A percentile compares a stretch with the other conserved stretches of the same genome.
Conservation (phyloP, 495 filamentous ascomycete species). For the Pyrenopolyporus hunteri region DNA sequence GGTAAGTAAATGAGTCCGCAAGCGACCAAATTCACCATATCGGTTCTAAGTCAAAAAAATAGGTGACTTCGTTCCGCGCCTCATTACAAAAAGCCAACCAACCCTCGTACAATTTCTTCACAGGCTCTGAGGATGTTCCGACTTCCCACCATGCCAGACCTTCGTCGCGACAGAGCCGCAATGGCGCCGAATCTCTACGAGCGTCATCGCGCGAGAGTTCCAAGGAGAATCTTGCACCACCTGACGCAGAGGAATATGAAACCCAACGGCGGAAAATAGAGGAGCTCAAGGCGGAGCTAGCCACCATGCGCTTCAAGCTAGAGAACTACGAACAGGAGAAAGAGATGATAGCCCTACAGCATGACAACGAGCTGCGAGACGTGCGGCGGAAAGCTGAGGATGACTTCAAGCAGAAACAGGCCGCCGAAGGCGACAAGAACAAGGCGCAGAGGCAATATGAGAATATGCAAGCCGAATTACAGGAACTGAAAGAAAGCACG, state of each 20-base stretch:
- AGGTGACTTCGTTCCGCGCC: conserved; percentile 47
- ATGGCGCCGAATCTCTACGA: conserved; percentile 43
- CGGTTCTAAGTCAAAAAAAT: conserved; percentile 3
- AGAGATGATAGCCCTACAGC: conserved; percentile 73
- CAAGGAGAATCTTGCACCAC: conserved; percentile 56
- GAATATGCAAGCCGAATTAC: conserved; percentile 69
- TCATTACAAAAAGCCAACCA: conserved; percentile 51
- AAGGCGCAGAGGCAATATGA: conserved; percentile 75
- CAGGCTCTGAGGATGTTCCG: conserved; percentile 53
- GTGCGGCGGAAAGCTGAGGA: conserved; percentile 76
- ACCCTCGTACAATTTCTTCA: conserved; percentile 66
- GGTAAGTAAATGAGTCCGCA: conserved; percentile 46
- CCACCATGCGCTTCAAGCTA: conserved; percentile 59
- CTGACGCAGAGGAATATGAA: conserved; percentile 58
- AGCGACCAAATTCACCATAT: neutral
- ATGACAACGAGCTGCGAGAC: conserved; percentile 83
- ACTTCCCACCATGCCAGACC: conserved; percentile 44
- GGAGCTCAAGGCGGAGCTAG: conserved; percentile 62
- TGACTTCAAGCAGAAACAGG: conserved; percentile 82
- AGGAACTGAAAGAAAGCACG: conserved; percentile 68
- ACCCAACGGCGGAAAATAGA: conserved; percentile 56
- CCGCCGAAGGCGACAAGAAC: conserved; percentile 69
- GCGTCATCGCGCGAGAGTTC: conserved; percentile 52
- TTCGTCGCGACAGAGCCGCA: conserved; percentile 43
- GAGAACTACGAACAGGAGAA: conserved; percentile 83